These are phyloP conservation scores for Russula earlei DNA, from an alignment of 768 basidiomycete genomes.

Conservation along the genomic window DNA sequence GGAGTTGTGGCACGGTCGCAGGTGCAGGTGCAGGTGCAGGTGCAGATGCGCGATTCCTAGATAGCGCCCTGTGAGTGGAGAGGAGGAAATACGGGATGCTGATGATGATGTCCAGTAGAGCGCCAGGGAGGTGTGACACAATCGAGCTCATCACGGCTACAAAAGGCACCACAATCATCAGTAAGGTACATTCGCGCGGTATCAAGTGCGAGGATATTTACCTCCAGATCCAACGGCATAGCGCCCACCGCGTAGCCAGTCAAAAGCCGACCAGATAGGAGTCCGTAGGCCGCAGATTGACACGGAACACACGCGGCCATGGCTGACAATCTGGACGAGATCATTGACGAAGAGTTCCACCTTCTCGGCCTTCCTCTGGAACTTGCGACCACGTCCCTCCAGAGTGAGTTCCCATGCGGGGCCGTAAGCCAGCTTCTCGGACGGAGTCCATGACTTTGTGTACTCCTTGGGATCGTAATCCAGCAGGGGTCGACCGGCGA, in stretches of 20 bases:
- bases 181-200: not conserved
- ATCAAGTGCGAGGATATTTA: conserved; percentile 27
- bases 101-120: conserved; percentile 55
- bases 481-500: conserved; percentile 26
- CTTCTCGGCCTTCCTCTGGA: conserved; percentile 46
- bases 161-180: conserved; percentile 11
- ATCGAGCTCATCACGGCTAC: conserved; percentile 62
- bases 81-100: conserved; percentile 58
- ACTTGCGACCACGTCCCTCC: conserved; percentile 31
- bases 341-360: conserved; percentile 48
- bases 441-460: conserved; percentile 66
- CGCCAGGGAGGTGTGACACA: conserved; percentile 60
- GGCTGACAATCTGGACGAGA: conserved; percentile 50
- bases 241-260: conserved; percentile 57
- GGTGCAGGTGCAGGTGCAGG: not conserved
- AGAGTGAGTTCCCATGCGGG: conserved; percentile 50
- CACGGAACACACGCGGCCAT: conserved; percentile 37
- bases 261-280: conserved; percentile 38
- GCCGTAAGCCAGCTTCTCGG: conserved; percentile 66
- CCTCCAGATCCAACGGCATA: conserved; percentile 75
- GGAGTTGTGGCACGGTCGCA: conserved; percentile 21
- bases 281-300: conserved; percentile 38
- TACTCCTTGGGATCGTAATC: conserved; percentile 28
- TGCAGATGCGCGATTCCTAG: conserved; percentile 39
- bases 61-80: conserved; percentile 49